Base-by-base conservation (phyloP, 75 land plant genomes). In the Selaginella moellendorffii region DNA sequence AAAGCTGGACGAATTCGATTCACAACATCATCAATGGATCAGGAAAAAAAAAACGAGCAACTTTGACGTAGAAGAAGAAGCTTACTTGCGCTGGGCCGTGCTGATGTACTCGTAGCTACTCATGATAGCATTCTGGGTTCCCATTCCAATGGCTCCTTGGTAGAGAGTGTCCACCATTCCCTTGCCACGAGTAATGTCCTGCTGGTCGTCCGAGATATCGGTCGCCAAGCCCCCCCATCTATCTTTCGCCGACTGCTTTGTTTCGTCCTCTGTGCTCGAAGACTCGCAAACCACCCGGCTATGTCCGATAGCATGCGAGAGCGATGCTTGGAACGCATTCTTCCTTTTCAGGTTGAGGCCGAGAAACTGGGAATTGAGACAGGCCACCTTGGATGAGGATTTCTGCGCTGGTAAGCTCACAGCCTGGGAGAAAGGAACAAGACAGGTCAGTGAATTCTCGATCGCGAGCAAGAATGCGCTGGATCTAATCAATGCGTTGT, bases 121-220 rank as follows among this genome's bases (percentile, higher is more conserved):
- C 80, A 87, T 62, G 74, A 91, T 70, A 26, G 88, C 74, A 63
- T 74, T 29, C 64, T 87, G 97, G 61, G 97, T 91, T 1, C 93
- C 93, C 42, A 65, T 24, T 1, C 86, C 97, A 29, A 46, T 65
- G 31, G 97, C 88, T 29, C 89, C 97, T 54, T 87, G 97, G 78
- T 87, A 91, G 42, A 84, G 74, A 0, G 81, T 20, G 46, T 87
- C 88, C 28, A 87, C 93, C 88, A 91, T 71, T 1, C 93, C 97
- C 82, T 85, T 91, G 25, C 93, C 97, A 61, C 92, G 64, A 29
- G 81, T 77, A 31, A 91, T 91, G 54, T 91, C 97, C 62, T 91
- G 97, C 66, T 91, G 97, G 66, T 91, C 97, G 70, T 91, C 97
- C 0, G 97, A 91, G 5, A 29, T 71, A 61, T 87, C 97, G 14